phyloP scores from a whole-genome alignment of 176 grass and related monocot species.

The Bromus sterilis region DNA sequence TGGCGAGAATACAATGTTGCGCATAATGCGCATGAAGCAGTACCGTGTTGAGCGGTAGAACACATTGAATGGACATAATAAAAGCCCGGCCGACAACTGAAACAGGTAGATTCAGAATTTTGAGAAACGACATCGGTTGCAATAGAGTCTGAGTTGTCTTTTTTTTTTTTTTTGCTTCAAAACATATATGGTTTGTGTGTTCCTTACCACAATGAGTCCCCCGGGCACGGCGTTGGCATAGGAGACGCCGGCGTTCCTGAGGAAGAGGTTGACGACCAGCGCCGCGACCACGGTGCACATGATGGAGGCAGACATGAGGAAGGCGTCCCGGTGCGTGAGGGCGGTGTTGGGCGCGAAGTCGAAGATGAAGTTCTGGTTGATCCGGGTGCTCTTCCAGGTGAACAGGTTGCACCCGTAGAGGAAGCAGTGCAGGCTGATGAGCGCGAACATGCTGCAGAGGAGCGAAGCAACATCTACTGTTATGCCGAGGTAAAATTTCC shows the following conservation, averaged over 20 bases:
- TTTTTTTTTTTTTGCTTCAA: neutral
- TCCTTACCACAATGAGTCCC: conserved; percentile 61
- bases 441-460: conserved; percentile 73
- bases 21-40: conserved; percentile 80
- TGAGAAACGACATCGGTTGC: neutral
- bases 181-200: neutral
- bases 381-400: conserved; percentile 79
- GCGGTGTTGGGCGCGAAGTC: conserved; percentile 62
- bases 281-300: conserved; percentile 66
- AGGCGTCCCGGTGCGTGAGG: conserved; percentile 73
- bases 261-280: conserved; percentile 65
- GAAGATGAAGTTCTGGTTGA: conserved; percentile 90
- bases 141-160: neutral
- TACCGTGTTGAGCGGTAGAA: conserved; percentile 81
- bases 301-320: conserved; percentile 75
- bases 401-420: conserved; percentile 89
- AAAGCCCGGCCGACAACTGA: conserved; percentile 47
- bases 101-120: neutral
- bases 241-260: conserved; percentile 40
- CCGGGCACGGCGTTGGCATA: conserved; percentile 63
- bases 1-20: conserved; percentile 82
- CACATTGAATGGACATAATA: conserved; percentile 78
- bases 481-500: neutral
- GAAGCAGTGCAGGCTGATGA: conserved; percentile 86
- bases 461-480: neutral